phyloP scores from a whole-genome alignment of 768 basidiomycete genomes.

The Suillus paluster region DNA sequence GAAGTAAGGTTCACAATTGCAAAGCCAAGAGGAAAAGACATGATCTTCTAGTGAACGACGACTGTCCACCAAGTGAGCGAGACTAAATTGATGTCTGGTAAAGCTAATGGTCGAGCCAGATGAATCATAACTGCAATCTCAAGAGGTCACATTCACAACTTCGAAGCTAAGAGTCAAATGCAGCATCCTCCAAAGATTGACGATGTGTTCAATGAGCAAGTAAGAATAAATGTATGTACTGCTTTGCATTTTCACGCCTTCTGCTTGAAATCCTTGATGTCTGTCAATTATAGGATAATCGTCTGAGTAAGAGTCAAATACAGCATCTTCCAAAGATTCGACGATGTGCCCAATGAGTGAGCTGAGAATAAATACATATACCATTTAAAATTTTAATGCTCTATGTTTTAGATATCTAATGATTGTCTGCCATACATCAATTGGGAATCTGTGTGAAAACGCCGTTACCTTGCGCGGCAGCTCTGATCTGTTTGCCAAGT shows the following conservation, averaged over 20 bases:
- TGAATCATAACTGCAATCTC: neutral
- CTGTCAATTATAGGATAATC: too few species aligned
- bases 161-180: neutral
- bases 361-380: too few species aligned
- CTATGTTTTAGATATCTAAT: neutral
- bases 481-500: neutral
- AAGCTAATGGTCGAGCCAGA: neutral
- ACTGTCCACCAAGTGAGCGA: neutral
- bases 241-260: neutral
- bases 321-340: too few species aligned
- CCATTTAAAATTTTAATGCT: too few species aligned
- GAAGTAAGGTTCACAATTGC: neutral
- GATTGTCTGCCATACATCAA: neutral
- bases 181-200: neutral
- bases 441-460: neutral
- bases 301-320: too few species aligned
- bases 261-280: too few species aligned
- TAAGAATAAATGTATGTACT: neutral
- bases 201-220: neutral
- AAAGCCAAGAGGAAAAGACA: neutral
- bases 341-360: too few species aligned
- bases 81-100: neutral
- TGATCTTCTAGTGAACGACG: neutral
- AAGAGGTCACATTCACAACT: neutral
- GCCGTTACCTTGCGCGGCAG: neutral